Base-by-base conservation (phyloP, 202 grass and related monocot genomes). In the Panicum hallii region DNA sequence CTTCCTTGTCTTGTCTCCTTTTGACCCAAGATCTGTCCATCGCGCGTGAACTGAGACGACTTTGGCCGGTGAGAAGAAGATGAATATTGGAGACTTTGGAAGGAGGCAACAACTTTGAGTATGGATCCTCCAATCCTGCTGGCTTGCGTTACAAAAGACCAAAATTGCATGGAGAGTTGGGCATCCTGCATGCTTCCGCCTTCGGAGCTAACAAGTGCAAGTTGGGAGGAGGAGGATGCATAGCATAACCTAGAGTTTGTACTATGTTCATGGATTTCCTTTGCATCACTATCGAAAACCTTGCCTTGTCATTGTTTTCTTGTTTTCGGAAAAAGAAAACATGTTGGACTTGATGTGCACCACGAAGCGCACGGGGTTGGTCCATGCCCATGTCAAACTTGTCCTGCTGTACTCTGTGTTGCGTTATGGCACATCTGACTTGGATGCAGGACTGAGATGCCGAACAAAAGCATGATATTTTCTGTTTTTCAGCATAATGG, bases 51-150 rank as follows among this genome's bases (percentile, higher is more conserved):
- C 19, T 10, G 61, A 45, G 57, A 56, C n/a, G 63, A n/a, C 40
- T 10, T 46, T 7, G 43, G 16, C 6, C 16, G 6, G 9, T 20
- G 45, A 22, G 9, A 54, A 28, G 26, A 44, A 70, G 53, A n/a
- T 42, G 28, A 30, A 58, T 70, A 9, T 0, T 52, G 66, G 66
- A 46, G 50, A 46, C 79, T 57, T 81, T 30, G 22, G 43, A 85
- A 75, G 75, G 60, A 72, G 75, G 55, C 66, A 53, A 53, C 43
- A 54, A 36, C 87, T 84, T 89, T 85, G 75, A 89, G 82, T 85
- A 67, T 28, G 87, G 67, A 80, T 72, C 15, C 53, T 69, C 70
- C 70, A 85, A 75, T 69, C 61, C 77, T 11, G 80, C 42, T 72
- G 55, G 56, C 20, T 77, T 67, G 26, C 32, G 7, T 77, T 50